Evolutionary conservation across 805 yeast species (phyloP).

Genomic region (Yamadazyma nakazawae): DNA sequence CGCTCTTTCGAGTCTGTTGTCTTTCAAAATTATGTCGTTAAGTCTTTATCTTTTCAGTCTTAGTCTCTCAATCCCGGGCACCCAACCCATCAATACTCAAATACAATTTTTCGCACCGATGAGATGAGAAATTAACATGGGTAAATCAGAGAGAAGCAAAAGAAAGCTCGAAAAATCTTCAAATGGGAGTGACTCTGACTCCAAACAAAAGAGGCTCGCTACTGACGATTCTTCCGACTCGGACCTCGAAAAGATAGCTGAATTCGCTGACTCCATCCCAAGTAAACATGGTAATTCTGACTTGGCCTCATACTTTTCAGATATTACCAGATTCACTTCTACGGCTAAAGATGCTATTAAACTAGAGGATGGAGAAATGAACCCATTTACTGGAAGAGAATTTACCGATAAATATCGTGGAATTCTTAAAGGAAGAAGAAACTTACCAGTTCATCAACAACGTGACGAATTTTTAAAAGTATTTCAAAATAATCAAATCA

Average conservation of each 20-base stretch:
- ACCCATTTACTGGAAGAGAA: conserved; percentile 75
- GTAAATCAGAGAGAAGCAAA: conserved; percentile 8
- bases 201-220: conserved; percentile 1
- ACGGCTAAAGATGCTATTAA: conserved; percentile 59
- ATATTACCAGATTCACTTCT: conserved; percentile 55
- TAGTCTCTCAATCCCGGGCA: neutral
- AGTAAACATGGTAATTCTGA: neutral
- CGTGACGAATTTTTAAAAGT: conserved; percentile 81
- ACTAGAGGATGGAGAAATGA: conserved; percentile 55
- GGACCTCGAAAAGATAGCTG: conserved; percentile 3
- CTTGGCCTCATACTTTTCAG: conserved; percentile 2
- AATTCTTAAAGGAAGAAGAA: conserved; percentile 75
- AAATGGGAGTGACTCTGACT: neutral
- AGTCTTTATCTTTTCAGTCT: too few species aligned
- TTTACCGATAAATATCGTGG: conserved; percentile 69
- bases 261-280: neutral
- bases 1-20: too few species aligned
- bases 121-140: conserved; percentile 7
- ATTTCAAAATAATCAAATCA: conserved; percentile 84
- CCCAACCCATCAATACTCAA: neutral
- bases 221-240: conserved; percentile 7
- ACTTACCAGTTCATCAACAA: conserved; percentile 91
- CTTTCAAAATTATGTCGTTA: too few species aligned
- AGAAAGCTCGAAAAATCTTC: conserved; percentile 5
- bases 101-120: conserved; percentile 6